Evolutionary conservation across 257 asterid genomes (phyloP).

Genomic region (Nicotiana tabacum): DNA sequence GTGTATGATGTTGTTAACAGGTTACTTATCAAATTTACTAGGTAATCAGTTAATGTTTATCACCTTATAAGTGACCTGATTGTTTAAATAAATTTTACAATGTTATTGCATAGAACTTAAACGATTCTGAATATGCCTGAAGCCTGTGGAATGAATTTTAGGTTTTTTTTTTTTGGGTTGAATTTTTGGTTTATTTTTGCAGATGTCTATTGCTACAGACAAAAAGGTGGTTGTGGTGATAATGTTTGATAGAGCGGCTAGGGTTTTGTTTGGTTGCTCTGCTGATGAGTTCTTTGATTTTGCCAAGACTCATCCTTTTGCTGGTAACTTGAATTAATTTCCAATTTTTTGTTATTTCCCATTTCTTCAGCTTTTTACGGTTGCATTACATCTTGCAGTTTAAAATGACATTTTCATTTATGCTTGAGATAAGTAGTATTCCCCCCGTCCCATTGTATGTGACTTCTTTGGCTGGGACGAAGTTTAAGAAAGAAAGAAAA

Average conservation of each 20-base stretch:
- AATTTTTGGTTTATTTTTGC: conserved; percentile 17
- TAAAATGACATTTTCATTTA: background rate
- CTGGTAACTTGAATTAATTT: conserved; percentile 35
- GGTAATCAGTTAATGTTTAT: too few relatives aligned
- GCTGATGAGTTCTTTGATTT: conserved; percentile 81
- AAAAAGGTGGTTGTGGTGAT: conserved; percentile 59
- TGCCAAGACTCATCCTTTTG: conserved; percentile 61
- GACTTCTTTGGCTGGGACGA: too few relatives aligned
- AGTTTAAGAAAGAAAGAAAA: too few relatives aligned
- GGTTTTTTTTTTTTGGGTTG: background rate
- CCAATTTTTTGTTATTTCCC: background rate
- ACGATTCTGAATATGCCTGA: too few relatives aligned
- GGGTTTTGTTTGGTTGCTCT: conserved; percentile 83
- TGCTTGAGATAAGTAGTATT: background rate
- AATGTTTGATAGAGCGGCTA: conserved; percentile 89
- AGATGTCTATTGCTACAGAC: conserved; percentile 82
- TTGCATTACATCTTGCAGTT: background rate
- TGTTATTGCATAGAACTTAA: too few relatives aligned
- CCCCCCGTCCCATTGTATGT: too few relatives aligned
- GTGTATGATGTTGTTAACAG: too few relatives aligned
- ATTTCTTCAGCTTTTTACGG: background rate
- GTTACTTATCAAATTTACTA: too few relatives aligned
- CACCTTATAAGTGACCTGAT: too few relatives aligned
- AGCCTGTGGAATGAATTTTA: background rate
- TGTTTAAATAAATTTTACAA: too few relatives aligned